Conservation (phyloP, 2,329 filamentous ascomycete genomes). For the Diaporthe ampelina region DNA sequence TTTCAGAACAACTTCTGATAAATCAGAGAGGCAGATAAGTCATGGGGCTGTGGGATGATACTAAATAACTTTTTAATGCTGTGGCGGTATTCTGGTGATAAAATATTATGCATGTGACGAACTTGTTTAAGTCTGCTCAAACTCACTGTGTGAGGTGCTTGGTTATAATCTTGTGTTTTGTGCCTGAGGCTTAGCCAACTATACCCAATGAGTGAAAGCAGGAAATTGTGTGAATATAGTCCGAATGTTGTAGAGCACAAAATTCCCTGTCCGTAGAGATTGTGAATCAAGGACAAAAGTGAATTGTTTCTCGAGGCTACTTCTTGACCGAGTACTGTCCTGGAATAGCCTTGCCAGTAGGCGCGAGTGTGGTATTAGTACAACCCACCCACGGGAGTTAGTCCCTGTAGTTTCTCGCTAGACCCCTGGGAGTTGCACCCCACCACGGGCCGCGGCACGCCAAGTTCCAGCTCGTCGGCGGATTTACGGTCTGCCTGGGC, state of each 20-base stretch:
- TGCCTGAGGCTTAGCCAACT: not conserved
- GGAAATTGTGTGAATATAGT: not conserved
- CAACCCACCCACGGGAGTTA: not conserved
- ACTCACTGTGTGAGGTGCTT: not conserved
- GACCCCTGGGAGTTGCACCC: slow-evolving; percentile 30
- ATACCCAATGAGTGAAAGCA: not conserved
- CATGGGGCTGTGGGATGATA: too few relatives aligned
- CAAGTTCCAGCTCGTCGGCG: not conserved
- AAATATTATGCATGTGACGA: not conserved
- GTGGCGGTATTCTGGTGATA: too few relatives aligned
- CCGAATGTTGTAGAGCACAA: not conserved
- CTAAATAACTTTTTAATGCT: too few relatives aligned
- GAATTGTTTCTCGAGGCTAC: not conserved
- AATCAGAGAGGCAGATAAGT: too few relatives aligned
- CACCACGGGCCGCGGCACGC: slow-evolving; percentile 29
- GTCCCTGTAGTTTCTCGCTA: slow-evolving; percentile 8
- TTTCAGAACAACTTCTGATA: too few relatives aligned
- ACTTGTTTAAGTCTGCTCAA: not conserved
- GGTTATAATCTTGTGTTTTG: not conserved
- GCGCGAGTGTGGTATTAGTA: not conserved
- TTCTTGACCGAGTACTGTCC: not conserved
- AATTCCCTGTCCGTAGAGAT: too few relatives aligned
- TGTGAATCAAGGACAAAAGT: not conserved
- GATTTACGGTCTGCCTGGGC: slow-evolving; percentile 14
- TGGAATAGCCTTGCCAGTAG: not conserved